Evolutionary conservation across 148 eudicot genomes (phyloP).

Genomic region (Camellia sinensis): DNA sequence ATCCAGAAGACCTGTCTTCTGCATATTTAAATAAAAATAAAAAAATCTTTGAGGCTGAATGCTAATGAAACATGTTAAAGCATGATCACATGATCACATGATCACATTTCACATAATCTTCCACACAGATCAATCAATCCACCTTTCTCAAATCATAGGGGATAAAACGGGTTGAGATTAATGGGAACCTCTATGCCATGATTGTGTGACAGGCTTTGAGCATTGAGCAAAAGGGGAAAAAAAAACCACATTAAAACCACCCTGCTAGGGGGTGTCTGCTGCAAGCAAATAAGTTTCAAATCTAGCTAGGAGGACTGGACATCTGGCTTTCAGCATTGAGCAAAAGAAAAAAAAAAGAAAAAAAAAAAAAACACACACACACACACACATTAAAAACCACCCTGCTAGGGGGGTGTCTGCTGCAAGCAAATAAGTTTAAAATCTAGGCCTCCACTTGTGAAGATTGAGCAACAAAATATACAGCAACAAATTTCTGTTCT

Average conservation of each 20-base stretch:
- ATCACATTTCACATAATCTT: not conserved
- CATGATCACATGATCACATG: not conserved
- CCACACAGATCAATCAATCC: not conserved
- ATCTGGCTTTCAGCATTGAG: not conserved
- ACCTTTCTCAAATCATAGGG: not conserved
- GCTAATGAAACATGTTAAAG: not conserved
- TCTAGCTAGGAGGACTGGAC: not conserved
- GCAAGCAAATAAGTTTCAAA: not conserved
- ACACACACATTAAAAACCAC: not conserved
- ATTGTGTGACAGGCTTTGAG: not conserved
- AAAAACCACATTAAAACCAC: not conserved
- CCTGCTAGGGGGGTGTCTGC: not conserved
- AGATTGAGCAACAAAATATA: not conserved
- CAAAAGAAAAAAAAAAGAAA: not conserved
- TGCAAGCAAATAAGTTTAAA: not conserved
- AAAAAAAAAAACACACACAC: too few relatives aligned
- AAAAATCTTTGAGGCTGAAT: slow-evolving; percentile 6
- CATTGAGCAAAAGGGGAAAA: not conserved
- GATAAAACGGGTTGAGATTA: not conserved
- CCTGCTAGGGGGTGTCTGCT: not conserved
- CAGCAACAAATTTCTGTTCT: not conserved
- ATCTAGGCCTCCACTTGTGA: not conserved
- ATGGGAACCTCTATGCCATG: not conserved
- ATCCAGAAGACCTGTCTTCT: slow-evolving; percentile 99
- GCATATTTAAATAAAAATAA: slow-evolving; percentile 23